Conservation (phyloP, 225 moss, liverwort and hornwort species). For the Pleurozium schreberi region DNA sequence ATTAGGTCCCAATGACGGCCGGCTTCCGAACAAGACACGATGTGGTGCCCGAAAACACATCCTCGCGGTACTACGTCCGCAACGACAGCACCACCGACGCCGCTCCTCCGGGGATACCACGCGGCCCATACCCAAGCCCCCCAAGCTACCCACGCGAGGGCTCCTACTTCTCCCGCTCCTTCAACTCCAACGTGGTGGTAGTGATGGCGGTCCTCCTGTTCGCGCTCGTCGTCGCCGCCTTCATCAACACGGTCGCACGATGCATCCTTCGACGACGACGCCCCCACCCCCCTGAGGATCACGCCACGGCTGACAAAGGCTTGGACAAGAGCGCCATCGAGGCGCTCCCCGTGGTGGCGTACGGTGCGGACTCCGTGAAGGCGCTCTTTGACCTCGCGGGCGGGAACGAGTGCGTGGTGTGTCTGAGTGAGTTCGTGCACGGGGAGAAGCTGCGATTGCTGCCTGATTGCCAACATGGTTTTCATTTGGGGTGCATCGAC, state of each 20-base stretch:
- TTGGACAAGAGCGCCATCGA: constrained; percentile 59
- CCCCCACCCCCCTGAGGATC: neutral
- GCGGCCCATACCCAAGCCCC: neutral
- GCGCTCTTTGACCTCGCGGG: constrained; percentile 9
- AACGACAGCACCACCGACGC: neutral
- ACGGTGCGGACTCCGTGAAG: constrained; percentile 17
- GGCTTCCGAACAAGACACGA: neutral
- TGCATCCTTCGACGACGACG: constrained; percentile 29
- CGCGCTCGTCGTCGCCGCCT: constrained; percentile 47
- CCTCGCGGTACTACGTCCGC: neutral
- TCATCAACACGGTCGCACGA: constrained; percentile 44
- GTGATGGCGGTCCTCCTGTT: constrained; percentile 54
- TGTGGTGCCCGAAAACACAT: neutral
- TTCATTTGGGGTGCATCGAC: constrained; percentile 63
- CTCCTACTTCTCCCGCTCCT: constrained; percentile 48
- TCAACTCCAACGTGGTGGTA: constrained; percentile 50
- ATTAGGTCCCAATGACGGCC: constrained; percentile 4
- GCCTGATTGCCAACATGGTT: constrained; percentile 72
- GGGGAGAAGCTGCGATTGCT: constrained; percentile 57
- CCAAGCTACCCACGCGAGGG: neutral
- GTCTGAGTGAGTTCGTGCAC: constrained; percentile 46
- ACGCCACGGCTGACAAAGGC: constrained; percentile 4
- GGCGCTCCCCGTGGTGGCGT: constrained; percentile 57
- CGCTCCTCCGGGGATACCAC: neutral
- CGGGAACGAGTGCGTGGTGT: constrained; percentile 62